Percentiles rank a stretch among this genome's conserved stretches.
These are phyloP conservation scores for Rhytidiadelphus loreus DNA, from an alignment of 225 moss, liverwort and hornwort genomes.

Conservation along the genomic window DNA sequence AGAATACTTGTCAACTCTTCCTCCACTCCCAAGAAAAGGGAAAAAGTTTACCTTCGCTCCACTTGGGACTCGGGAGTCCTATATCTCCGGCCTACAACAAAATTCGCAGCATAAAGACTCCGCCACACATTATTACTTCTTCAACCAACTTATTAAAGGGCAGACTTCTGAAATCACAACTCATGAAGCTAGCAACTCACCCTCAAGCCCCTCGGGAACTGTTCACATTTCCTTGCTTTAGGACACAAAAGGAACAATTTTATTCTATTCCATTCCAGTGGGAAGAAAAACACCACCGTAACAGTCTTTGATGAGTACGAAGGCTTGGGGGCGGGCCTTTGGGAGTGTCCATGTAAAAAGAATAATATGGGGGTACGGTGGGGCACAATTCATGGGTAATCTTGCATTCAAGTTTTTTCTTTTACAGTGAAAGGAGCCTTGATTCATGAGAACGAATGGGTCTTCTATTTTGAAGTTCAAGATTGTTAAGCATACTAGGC, in stretches of 20 bases:
- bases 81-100: not conserved
- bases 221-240: not conserved
- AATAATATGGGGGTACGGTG: accelerated
- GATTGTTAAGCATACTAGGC: too few species aligned
- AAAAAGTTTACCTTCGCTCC: not conserved
- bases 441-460: accelerated
- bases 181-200: not conserved
- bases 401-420: not conserved
- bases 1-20: not conserved
- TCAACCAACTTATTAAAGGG: not conserved
- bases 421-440: not conserved
- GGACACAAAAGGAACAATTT: not conserved
- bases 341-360: not conserved
- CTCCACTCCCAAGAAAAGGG: not conserved
- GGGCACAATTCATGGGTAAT: not conserved
- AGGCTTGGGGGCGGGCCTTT: not conserved
- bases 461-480: not conserved
- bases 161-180: not conserved
- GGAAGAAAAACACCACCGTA: not conserved
- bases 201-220: not conserved
- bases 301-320: not conserved
- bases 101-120: not conserved
- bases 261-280: not conserved
- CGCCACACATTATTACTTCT: not conserved
- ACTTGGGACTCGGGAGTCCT: not conserved